Evolutionary conservation across 805 yeast genomes (phyloP), one percentile per base, ranked within the genome.

Genomic region (Kuraishia ogatae): DNA sequence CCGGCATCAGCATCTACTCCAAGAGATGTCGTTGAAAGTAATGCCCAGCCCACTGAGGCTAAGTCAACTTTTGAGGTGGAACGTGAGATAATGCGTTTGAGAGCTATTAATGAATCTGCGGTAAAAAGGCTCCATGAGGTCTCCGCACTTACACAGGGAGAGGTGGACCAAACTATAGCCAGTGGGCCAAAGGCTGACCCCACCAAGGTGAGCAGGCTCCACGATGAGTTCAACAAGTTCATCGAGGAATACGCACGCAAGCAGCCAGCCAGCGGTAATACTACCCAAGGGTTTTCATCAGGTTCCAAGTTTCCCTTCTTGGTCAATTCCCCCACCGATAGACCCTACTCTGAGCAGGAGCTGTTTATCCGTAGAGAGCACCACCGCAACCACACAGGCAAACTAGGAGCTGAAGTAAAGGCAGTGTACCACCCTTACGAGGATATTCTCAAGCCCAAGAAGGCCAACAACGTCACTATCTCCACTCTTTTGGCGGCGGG

Each of bases 401-500:
- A 68, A 39, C 67, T 87, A 43, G 97, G 97, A 0, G 83, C 96
- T 1, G 66, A 72, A 17, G 62, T 88, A n/a, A 68, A 73, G 54
- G 76, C 82, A 56, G 84, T 87, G 6, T 90, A 89, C 66, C 70
- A 72, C 54, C 96, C 97, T 19, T 83, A 84, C 64, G 75, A 79
- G 58, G 87, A 87, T 57, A 74, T 85, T 29, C 73, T 75, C 50
- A 71, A 75, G 23, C 96, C 97, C 19, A 73, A 79, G 39, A 62
- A 74, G 15, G 73, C 82, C 22, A 70, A 78, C 22, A 81, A 87
- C 55, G 66, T 89, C 13, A 78, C 93, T 2, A 74, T 91, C 43
- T 74, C 89, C 29, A 83, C 83, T 56, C 76, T 94, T 54, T 68
- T 93, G 69, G 93, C 97, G 2, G 89, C 97, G 0, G 97, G 97